phyloP scores from a whole-genome alignment of 129 eudicot species.

The Silybum marianum region DNA sequence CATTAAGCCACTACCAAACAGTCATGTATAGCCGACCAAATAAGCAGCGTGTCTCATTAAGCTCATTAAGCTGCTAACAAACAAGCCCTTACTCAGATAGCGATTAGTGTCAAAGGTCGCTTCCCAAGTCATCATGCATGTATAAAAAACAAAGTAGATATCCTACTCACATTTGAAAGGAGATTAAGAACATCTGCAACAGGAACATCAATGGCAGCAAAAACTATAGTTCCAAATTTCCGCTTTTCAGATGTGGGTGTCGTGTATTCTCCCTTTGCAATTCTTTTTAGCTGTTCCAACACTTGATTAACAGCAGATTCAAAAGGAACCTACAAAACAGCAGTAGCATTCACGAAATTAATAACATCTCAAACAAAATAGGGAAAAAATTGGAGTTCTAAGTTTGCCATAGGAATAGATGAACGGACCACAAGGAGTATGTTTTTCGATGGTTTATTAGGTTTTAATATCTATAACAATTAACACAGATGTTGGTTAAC shows the following conservation, averaged over 20 bases:
- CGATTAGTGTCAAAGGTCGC: background rate
- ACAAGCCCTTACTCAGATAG: too few relatives aligned
- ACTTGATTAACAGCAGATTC: constrained; percentile 64
- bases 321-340: constrained; percentile 72
- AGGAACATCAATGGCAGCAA: constrained; percentile 80
- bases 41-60: too few relatives aligned
- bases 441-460: background rate
- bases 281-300: constrained; percentile 56
- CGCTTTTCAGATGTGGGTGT: constrained; percentile 64
- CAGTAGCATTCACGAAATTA: background rate
- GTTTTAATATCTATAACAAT: background rate
- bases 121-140: constrained; percentile 7
- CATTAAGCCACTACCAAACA: too few relatives aligned
- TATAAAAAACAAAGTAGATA: background rate
- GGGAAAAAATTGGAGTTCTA: background rate
- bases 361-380: background rate
- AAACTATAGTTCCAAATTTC: constrained; percentile 67
- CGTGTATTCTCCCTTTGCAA: constrained; percentile 76
- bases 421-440: background rate
- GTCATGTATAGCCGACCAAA: too few relatives aligned
- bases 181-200: constrained; percentile 56
- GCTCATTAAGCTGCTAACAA: too few relatives aligned
- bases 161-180: constrained; percentile 57
- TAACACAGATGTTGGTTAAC: background rate
- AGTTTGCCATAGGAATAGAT: background rate